phyloP scores from a whole-genome alignment of 2,329 filamentous ascomycete genomes.

The Aureobasidium melanogenum region DNA sequence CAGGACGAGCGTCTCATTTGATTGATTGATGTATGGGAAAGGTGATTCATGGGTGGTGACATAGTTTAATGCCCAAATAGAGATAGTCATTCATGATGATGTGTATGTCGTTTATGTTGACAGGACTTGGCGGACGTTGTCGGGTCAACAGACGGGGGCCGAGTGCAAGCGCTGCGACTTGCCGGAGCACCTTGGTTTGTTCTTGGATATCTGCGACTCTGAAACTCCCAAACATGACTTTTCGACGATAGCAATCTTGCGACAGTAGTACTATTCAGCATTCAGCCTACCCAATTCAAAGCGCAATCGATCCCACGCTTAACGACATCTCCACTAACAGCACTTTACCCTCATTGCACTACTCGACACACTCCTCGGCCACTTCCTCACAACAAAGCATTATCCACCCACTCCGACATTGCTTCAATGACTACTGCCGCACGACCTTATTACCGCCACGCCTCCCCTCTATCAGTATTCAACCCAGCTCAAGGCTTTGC shows the following conservation, averaged over 20 bases:
- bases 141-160: not conserved
- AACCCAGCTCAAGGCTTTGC: slow-evolving; percentile 37
- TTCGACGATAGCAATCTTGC: slow-evolving; percentile 3
- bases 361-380: not conserved
- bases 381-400: not conserved
- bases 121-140: slow-evolving; percentile 9
- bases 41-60: not conserved
- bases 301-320: not conserved
- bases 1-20: no score
- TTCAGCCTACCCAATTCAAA: not conserved
- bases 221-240: not conserved
- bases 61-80: not conserved
- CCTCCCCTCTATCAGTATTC: slow-evolving; percentile 38
- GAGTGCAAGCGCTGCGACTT: not conserved
- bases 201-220: not conserved
- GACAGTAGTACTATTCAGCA: slow-evolving; percentile 10
- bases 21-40: not conserved
- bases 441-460: slow-evolving; percentile 22
- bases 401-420: slow-evolving; percentile 5
- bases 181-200: not conserved
- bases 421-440: slow-evolving; percentile 17
- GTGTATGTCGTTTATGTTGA: not conserved
- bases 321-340: not conserved
- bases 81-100: not conserved
- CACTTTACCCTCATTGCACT: not conserved